Evolutionary conservation across 2,329 filamentous ascomycete genomes (phyloP), one percentile per base, ranked within the genome.

Genomic region (Alternaria metachromatica): DNA sequence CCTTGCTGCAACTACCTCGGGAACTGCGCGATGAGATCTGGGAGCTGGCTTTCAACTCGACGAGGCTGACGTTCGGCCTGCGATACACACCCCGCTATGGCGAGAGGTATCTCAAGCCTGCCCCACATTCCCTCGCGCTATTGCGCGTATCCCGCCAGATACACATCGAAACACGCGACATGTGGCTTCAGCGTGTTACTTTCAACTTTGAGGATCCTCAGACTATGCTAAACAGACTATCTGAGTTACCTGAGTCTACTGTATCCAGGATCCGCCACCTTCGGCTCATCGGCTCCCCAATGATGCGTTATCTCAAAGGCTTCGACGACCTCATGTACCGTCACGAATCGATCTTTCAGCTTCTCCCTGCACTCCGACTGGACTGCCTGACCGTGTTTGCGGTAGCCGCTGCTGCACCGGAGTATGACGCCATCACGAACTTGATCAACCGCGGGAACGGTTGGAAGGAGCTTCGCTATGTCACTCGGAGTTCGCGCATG

Each of bases 251-350:
- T 12, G 65, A 67, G 2, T 60, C 62, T 15, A 63, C 63, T 8
- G 49, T 65, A 12, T 55, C 62, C n/a, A 67, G 49, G 9, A 67
- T 67, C n/a, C 59, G 65, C 37, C 62, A 67, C 46, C 20, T 67
- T 23, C 62, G 65, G 13, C 56, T 67, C 6, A 49, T 55, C 26
- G 65, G 65, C 48, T 65, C 59, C 8, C 59, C 63, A 5, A 65
- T 67, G 65, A 67, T 67, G 65, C 65, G 63, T 20, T 65, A 65
- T 44, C 65, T 67, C 53, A 63, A 67, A 41, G 62, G 65, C 12
- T 65, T 65, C 49, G 65, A 67, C 51, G 65, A 67, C 26, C 49
- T 67, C 37, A 65, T 65, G 62, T 67, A 67, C 33, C 58, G 65
- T 18, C 62, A 65, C 20, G 65, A 65, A 21, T 67, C 65, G 15